phyloP scores from a whole-genome alignment of 1,284 basidiomycete species.

The Volvariella volvacea region DNA sequence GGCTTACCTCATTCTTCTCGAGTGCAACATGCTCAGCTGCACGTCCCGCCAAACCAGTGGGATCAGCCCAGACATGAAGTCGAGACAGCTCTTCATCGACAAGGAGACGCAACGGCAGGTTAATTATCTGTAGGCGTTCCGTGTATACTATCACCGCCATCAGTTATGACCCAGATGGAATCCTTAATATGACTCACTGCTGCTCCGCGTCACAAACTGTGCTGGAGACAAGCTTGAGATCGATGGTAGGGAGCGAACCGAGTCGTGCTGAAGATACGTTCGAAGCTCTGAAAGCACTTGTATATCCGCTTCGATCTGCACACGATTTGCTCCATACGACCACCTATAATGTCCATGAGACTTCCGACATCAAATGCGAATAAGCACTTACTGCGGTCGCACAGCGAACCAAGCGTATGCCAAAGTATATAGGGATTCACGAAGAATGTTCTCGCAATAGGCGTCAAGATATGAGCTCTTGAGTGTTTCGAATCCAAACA shows the following conservation, averaged over 20 bases:
- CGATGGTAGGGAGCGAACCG: conserved; percentile 54
- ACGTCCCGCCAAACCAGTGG: conserved; percentile 68
- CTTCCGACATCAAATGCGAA: background rate
- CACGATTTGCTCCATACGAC: conserved; percentile 89
- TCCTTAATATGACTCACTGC: conserved; percentile 32
- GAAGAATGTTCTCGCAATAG: conserved; percentile 73
- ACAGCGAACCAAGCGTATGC: conserved; percentile 93
- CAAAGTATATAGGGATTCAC: conserved; percentile 72
- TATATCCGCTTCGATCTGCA: conserved; percentile 87
- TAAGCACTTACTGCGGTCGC: conserved; percentile 69
- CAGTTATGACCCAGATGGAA: conserved; percentile 4
- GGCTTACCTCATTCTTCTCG: conserved; percentile 54
- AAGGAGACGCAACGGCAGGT: conserved; percentile 72
- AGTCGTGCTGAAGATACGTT: conserved; percentile 70
- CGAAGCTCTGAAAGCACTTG: conserved; percentile 84
- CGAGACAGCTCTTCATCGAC: conserved; percentile 89
- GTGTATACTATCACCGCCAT: conserved; percentile 40
- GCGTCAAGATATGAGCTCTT: conserved; percentile 85
- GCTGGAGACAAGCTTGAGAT: conserved; percentile 66
- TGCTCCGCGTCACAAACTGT: conserved; percentile 36
- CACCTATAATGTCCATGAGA: conserved; percentile 49
- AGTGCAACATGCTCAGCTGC: conserved; percentile 52
- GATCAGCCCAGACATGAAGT: conserved; percentile 89
- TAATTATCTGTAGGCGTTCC: conserved; percentile 52
- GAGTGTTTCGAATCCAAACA: conserved; percentile 91